phyloP scores from a whole-genome alignment of 1,284 basidiomycete genomes.

The Trichosporon ovoides region DNA sequence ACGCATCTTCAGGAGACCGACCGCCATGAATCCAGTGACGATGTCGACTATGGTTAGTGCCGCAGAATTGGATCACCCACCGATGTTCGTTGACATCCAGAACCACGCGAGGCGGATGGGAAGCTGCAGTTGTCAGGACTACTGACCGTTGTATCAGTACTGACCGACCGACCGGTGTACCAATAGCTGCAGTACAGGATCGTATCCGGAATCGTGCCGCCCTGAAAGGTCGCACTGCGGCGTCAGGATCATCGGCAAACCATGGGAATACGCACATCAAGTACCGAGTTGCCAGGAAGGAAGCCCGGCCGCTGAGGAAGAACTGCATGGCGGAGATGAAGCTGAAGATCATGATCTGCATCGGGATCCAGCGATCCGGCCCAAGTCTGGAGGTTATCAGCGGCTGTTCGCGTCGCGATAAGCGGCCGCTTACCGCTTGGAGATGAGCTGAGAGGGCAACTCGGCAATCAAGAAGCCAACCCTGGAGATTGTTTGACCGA shows the following conservation, averaged over 20 bases:
- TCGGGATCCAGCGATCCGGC: conserved; percentile 43
- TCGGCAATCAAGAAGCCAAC: conserved; percentile 39
- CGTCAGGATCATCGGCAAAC: conserved; percentile 20
- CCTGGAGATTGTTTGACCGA: conserved; percentile 36
- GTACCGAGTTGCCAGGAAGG: conserved; percentile 37
- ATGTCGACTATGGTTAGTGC: conserved; percentile 22
- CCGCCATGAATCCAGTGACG: conserved; percentile 33
- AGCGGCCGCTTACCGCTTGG: conserved; percentile 1
- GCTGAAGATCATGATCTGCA: conserved; percentile 43
- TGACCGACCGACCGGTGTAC: conserved; percentile 24
- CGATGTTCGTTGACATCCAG: conserved; percentile 34
- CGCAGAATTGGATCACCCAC: background rate
- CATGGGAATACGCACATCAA: background rate
- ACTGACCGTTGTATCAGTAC: background rate
- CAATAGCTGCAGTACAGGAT: conserved; percentile 48
- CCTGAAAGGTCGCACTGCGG: conserved; percentile 40
- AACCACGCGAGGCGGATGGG: conserved; percentile 45
- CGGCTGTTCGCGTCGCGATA: background rate
- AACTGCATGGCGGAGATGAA: conserved; percentile 32
- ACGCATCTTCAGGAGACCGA: conserved; percentile 40
- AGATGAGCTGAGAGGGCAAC: conserved; percentile 33
- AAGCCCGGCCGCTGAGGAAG: conserved; percentile 24
- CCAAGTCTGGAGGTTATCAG: conserved; percentile 28
- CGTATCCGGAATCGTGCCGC: conserved; percentile 46
- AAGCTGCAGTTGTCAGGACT: conserved; percentile 31